Evolutionary conservation across 73 alveolate species (phyloP), one percentile per base, ranked within the genome.

Genomic region (Symbiodinium natans): DNA sequence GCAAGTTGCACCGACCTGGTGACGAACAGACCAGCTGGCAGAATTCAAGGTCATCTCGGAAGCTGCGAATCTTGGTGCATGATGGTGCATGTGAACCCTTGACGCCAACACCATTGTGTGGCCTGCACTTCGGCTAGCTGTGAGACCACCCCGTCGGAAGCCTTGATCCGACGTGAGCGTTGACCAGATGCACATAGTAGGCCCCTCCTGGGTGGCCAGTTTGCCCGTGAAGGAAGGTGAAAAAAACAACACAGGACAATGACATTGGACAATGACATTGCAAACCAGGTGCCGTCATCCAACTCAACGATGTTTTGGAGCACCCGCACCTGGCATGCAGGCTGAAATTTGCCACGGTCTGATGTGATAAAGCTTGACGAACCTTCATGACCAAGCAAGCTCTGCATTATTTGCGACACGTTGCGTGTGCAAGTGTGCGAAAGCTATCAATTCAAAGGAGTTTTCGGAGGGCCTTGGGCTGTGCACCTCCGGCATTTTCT

Each of bases 81-180:
- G 27, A 4, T n/a, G 33, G 29, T 59, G 8, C 33, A 21, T 46
- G n/a, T n/a, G n/a, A n/a, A n/a, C n/a, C n/a, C n/a, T n/a, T n/a
- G n/a, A n/a, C n/a, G n/a, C n/a, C n/a, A n/a, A n/a, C n/a, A n/a
- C n/a, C n/a, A n/a, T n/a, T n/a, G n/a, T n/a, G n/a, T n/a, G n/a
- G n/a, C n/a, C n/a, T n/a, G n/a, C n/a, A n/a, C n/a, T n/a, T n/a
- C n/a, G n/a, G n/a, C 4, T 52, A 29, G 71, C 23, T 8, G 71
- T 52, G 71, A 52, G 17, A 23, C 31, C 2, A 52, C 15, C 71
- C 82, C 33, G 39, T 23, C 19, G 36, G 38, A 31, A 74, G 42
- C 84, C 84, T 74, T 33, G 84, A 13, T 15, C 84, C 84, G 43
- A 15, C 84, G 42, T 74, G 84, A 9, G 84, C 84, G 8, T 74